Conservation (phyloP, 2,329 filamentous ascomycete species). For the Neobulgaria alba region DNA sequence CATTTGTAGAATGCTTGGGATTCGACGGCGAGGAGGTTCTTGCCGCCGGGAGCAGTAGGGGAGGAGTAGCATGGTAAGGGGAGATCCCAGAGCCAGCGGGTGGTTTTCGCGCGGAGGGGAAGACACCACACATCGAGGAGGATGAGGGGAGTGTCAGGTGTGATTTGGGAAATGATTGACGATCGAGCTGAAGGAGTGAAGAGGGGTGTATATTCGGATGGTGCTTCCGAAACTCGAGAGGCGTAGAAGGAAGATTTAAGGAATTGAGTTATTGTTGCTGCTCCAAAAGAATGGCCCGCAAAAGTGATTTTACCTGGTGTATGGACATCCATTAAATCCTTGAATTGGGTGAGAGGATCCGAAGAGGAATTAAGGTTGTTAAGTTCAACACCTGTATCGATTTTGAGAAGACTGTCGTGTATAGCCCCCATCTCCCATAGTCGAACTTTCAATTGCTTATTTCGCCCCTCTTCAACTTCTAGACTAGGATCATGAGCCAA, state of each 20-base stretch:
- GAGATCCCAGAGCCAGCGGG: conserved; percentile 58
- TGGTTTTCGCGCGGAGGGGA: conserved; percentile 55
- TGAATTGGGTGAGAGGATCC: conserved; percentile 48
- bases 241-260: conserved; percentile 72
- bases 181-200: conserved; percentile 50
- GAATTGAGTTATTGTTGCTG: conserved; percentile 64
- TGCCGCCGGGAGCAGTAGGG: conserved; percentile 44
- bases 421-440: conserved; percentile 70
- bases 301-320: conserved; percentile 66
- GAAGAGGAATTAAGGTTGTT: conserved; percentile 45
- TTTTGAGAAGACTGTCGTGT: conserved; percentile 56
- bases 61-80: conserved; percentile 58
- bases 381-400: conserved; percentile 47
- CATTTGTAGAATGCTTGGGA: conserved; percentile 75
- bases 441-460: conserved; percentile 65
- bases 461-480: conserved; percentile 58
- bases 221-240: conserved; percentile 32
- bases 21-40: conserved; percentile 59
- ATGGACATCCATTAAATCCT: conserved; percentile 55
- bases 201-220: conserved; percentile 45
- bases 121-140: conserved; percentile 78
- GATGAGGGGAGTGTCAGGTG: conserved; percentile 53
- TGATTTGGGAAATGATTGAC: conserved; percentile 56
- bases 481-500: conserved; percentile 55
- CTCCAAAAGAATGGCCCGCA: conserved; percentile 75